Evolutionary conservation across 2,329 filamentous ascomycete species (phyloP), one percentile per base, ranked within the genome.

Genomic region (Botrytis elliptica): DNA sequence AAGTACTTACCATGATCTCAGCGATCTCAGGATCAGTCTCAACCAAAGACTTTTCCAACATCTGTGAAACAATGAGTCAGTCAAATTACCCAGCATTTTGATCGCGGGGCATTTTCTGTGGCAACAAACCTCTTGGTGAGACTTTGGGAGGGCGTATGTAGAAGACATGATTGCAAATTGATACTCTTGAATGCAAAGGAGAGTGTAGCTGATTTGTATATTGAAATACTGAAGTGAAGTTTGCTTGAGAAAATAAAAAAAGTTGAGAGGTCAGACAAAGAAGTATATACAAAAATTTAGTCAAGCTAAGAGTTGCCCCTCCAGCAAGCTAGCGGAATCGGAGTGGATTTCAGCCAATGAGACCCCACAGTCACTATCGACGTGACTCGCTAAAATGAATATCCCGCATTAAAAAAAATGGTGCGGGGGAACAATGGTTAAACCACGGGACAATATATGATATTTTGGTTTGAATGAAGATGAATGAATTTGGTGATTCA

Each of bases 1-100:
- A n/a, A 71, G 74, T 64, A 84, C 89, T 77, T 88, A 97, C 93
- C 95, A 99, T 98, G 85, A 99, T 97, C 86, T 92, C 88, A 78
- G 94, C 94, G 81, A 99, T 93, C 89, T 98, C 95, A 74, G 94
- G 92, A 84, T 99, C 96, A 73, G 92, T 91, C 80, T 97, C 93
- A 81, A 95, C 86, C 81, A 99, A 90, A 84, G 93, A 92, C 88
- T 93, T 96, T 90, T 98, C 93, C 87, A 99, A 93, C 90, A 98
- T 91, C 94, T 97, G 80, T 80, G 77, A 69, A 46, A 55, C 52
- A 8, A 25, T 63, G 73, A 83, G 81, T 74, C 60, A 74, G 69
- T 71, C n/a, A 60, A 38, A 14, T 18, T 25, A 4, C 14, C 38
- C 14, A 46, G 46, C n/a, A 59, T 46, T 33, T 25, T 33, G 9